Evolutionary conservation across 495 filamentous ascomycete genomes (phyloP).

Genomic region (Gamarada debralockiae): DNA sequence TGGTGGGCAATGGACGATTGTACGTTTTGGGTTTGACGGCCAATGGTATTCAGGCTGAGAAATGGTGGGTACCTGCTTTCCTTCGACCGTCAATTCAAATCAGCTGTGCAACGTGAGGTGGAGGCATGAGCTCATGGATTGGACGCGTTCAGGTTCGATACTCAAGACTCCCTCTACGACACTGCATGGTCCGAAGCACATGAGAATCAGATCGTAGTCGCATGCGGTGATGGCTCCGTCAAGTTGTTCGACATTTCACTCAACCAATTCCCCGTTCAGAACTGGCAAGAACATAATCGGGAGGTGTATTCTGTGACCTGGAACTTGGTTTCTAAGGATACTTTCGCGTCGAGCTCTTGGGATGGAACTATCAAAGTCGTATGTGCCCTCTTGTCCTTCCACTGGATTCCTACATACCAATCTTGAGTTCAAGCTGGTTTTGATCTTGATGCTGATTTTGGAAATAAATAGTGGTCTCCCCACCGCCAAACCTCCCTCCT

Average conservation of each 20-base stretch:
- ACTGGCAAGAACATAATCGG: conserved; percentile 87
- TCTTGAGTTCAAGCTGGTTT: not conserved
- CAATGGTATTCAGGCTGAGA: conserved; percentile 76
- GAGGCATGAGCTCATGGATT: not conserved
- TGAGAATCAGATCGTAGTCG: conserved; percentile 87
- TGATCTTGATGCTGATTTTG: not conserved
- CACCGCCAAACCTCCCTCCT: conserved; percentile 62
- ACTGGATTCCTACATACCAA: conserved; percentile 8
- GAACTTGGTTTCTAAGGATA: conserved; percentile 88
- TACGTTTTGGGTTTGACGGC: conserved; percentile 78
- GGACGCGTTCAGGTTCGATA: conserved; percentile 66
- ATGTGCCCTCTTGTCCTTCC: conserved; percentile 19
- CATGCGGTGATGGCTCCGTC: conserved; percentile 85
- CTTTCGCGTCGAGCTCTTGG: conserved; percentile 86
- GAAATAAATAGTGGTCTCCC: conserved; percentile 72
- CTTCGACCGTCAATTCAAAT: not conserved
- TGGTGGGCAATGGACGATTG: conserved; percentile 91
- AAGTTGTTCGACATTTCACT: conserved; percentile 86
- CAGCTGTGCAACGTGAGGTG: too few species aligned
- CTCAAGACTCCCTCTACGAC: conserved; percentile 95
- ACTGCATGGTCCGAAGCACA: conserved; percentile 89
- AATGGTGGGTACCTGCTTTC: conserved; percentile 45
- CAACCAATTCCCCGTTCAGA: conserved; percentile 75
- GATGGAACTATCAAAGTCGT: conserved; percentile 89
- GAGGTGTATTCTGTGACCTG: conserved; percentile 89